phyloP scores from a whole-genome alignment of 1,284 basidiomycete species.

The Sporisorium iseilematis-ciliati region DNA sequence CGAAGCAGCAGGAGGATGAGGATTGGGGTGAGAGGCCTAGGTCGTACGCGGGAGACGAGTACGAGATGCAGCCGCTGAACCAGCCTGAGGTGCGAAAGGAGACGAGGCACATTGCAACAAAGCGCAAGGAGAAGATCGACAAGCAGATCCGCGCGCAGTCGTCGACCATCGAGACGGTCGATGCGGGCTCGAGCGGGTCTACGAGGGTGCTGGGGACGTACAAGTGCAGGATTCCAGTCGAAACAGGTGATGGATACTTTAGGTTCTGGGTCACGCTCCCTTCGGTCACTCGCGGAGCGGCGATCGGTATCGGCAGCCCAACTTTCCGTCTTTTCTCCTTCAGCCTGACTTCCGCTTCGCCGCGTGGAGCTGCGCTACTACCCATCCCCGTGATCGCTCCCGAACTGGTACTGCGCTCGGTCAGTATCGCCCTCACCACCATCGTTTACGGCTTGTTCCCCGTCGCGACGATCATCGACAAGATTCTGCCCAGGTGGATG shows the following conservation, averaged over 20 bases:
- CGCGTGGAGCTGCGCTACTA: conserved; percentile 53
- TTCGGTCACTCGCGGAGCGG: conserved; percentile 14
- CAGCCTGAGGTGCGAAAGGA: conserved; percentile 11
- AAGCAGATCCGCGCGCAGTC: conserved; percentile 44
- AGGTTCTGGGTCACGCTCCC: conserved; percentile 47
- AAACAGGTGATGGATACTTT: conserved; percentile 60
- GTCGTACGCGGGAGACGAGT: conserved; percentile 17
- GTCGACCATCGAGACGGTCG: conserved; percentile 24
- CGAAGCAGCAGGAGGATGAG: conserved; percentile 49
- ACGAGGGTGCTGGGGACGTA: conserved; percentile 45
- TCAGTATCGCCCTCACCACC: conserved; percentile 46
- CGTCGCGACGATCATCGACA: conserved; percentile 54
- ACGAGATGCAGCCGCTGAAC: conserved; percentile 44
- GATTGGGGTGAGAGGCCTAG: conserved; percentile 37
- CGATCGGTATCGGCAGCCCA: conserved; percentile 41
- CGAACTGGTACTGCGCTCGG: conserved; percentile 53
- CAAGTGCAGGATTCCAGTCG: conserved; percentile 54
- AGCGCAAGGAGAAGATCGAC: conserved; percentile 47
- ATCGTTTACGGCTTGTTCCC: conserved; percentile 58
- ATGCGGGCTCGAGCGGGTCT: conserved; percentile 16
- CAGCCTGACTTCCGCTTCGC: conserved; percentile 57
- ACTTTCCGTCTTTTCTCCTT: conserved; percentile 59
- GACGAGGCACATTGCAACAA: conserved; percentile 32
- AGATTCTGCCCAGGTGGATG: conserved; percentile 51
- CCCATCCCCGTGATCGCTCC: conserved; percentile 56